Conservation (phyloP, 176 grass and related monocot genomes). For the Raddia guianensis region DNA sequence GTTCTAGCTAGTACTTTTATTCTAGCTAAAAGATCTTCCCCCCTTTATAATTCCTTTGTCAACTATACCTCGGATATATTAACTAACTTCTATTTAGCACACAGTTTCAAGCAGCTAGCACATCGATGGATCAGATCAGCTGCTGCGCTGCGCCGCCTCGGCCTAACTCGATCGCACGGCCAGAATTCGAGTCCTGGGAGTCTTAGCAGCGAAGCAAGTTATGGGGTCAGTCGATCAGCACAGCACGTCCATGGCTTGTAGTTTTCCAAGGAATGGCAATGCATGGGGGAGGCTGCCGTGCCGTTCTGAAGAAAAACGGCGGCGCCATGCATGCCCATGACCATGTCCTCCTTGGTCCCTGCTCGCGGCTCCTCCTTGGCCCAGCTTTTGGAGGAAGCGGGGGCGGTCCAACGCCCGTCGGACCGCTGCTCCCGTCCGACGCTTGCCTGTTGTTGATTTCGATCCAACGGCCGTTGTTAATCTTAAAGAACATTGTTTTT, state of each 20-base stretch:
- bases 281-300: not conserved
- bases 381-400: conserved; percentile 32
- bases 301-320: conserved; percentile 1
- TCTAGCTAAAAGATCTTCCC: not conserved
- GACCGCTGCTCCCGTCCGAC: too few species aligned
- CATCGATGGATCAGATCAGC: not conserved
- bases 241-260: conserved; percentile 7
- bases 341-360: not conserved
- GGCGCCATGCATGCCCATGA: not conserved
- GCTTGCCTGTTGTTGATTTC: too few species aligned
- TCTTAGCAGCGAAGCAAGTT: conserved; percentile 48
- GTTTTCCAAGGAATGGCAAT: conserved; percentile 47
- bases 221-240: too few species aligned
- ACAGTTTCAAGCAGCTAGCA: not conserved
- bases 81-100: not conserved
- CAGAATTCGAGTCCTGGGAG: not conserved
- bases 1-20: too few species aligned
- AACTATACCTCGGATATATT: not conserved
- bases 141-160: not conserved
- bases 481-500: too few species aligned
- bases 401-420: too few species aligned
- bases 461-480: too few species aligned
- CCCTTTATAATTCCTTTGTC: not conserved
- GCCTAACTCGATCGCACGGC: conserved; percentile 8
- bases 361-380: conserved; percentile 24